Base-by-base conservation (phyloP, 1,284 basidiomycete genomes). In the Waitea zeae region DNA sequence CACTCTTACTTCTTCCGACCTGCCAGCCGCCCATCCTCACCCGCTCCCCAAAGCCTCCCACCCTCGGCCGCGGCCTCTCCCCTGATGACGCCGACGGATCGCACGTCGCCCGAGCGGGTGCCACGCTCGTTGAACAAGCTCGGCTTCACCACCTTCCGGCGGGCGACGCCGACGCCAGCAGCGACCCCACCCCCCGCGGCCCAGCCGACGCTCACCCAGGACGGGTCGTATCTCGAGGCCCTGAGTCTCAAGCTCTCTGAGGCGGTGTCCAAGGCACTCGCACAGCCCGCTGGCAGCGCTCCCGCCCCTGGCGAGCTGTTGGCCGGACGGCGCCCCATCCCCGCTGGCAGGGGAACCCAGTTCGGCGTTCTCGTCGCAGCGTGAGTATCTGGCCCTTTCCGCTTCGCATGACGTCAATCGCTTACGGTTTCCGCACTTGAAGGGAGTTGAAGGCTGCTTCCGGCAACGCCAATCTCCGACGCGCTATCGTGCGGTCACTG, bases 201-300 rank as follows among this genome's bases (percentile, higher is more conserved):
- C 9, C 7, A 7, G 11, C 59, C 64, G 2, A 45, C 59, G 3
- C 63, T 76, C 28, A 56, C 75, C 26, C 79, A 80, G 45, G 79
- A 82, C 49, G 76, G 75, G 35, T 77, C 76, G 4, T 84, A 82
- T 51, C 62, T 83, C 39, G 76, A 82, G 49, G 66, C 71, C 36
- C 65, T 84, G 33, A 62, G 70, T 43, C 59, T 83, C 37, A 81
- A 75, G 49, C 59, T 86, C 28, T 81, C 72, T 46, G 81, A 86
- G 50, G 79, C 75, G 0, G 76, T 80, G n/a, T 72, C 77, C 31
- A 80, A 70, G 53, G 74, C 78, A 2, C 58, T 84, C 29, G 61
- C 67, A 11, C 71, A 75, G 42, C 75, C 79, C 12, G 48, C 60
- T 1, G 70, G 70, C 7, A 58, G 70, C 17, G 58, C 60, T 17